These are phyloP conservation scores for Sporothrix brasiliensis DNA, from an alignment of 2,329 filamentous ascomycete genomes.

Conservation along the genomic window DNA sequence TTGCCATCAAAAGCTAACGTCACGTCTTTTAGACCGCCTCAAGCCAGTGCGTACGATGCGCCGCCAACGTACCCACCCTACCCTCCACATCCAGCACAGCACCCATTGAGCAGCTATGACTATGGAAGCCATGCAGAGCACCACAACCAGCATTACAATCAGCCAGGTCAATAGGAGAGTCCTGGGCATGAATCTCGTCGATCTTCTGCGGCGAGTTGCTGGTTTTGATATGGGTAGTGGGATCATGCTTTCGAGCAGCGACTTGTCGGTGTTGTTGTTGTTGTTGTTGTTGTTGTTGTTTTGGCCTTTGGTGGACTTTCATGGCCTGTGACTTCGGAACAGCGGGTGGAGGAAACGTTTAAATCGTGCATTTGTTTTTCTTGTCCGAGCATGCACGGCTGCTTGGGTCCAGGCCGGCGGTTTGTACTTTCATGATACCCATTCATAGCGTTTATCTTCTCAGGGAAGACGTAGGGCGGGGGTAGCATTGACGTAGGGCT, in stretches of 20 bases:
- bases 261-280: not conserved
- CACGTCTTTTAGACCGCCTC: not conserved
- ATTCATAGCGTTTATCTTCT: constrained; percentile 8
- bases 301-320: not conserved
- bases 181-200: not conserved
- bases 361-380: not conserved
- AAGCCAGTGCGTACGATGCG: not conserved
- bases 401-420: not conserved
- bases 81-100: not conserved
- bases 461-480: not conserved
- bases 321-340: not conserved
- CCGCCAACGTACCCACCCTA: not conserved
- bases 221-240: not conserved
- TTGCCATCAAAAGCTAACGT: not conserved
- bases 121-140: not conserved
- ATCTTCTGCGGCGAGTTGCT: not conserved
- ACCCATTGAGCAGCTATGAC: not conserved
- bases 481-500: not conserved
- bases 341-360: not conserved
- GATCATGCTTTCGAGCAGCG: not conserved
- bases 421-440: constrained; percentile 24
- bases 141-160: not conserved
- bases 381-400: not conserved
- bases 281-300: not conserved
- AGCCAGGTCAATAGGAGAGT: not conserved